Conservation (phyloP, 208 protist species). For the Endotrypanum monterogeii region DNA sequence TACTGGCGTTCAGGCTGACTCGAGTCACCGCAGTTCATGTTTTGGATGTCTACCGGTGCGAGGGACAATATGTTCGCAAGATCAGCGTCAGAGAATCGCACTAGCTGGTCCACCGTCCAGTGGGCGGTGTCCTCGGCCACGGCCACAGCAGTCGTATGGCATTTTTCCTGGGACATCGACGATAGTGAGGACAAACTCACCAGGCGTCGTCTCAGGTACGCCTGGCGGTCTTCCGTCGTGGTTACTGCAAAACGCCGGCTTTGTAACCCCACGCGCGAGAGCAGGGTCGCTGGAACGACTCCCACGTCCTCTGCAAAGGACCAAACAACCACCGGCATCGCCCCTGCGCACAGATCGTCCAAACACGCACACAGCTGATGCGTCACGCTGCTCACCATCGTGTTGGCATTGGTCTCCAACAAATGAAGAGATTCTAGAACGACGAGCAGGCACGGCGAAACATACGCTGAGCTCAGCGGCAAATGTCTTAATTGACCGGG, state of each 20-base stretch:
- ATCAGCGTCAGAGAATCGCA: conserved; percentile 9
- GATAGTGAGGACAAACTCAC: background rate
- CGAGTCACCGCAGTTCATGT: conserved; percentile 1
- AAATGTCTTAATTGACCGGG: background rate
- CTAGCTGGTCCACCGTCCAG: conserved; percentile 17
- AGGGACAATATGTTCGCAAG: conserved; percentile 4
- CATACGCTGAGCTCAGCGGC: background rate
- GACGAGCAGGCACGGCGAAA: conserved; percentile 37
- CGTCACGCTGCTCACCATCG: conserved; percentile 36
- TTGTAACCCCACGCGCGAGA: conserved; percentile 18
- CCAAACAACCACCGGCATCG: conserved; percentile 19
- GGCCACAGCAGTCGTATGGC: conserved; percentile 3
- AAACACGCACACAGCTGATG: conserved; percentile 52
- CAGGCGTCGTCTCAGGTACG: conserved; percentile 25
- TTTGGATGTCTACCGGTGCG: background rate
- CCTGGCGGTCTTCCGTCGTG: conserved; percentile 31
- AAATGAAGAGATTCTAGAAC: conserved; percentile 51
- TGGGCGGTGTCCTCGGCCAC: conserved; percentile 31
- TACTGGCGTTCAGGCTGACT: background rate
- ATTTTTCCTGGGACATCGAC: background rate
- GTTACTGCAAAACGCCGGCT: conserved; percentile 35
- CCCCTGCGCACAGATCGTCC: conserved; percentile 33
- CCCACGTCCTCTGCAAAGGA: conserved; percentile 23
- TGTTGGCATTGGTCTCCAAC: conserved; percentile 35
- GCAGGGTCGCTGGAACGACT: conserved; percentile 8